Evolutionary conservation across 2,329 filamentous ascomycete genomes (phyloP), one percentile per base, ranked within the genome.

Genomic region (Colletotrichum tanaceti): DNA sequence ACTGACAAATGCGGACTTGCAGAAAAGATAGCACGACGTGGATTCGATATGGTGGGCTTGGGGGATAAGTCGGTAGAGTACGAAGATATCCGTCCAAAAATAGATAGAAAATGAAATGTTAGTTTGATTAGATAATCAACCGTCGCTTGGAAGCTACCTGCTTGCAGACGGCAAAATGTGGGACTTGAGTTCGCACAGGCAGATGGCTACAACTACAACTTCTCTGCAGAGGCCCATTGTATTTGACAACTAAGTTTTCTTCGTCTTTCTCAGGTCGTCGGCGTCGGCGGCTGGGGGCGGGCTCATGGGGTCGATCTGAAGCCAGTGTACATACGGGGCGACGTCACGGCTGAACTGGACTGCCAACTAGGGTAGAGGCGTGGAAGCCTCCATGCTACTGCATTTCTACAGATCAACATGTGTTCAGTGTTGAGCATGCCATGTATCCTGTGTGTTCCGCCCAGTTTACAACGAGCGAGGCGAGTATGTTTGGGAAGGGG

Each of bases 1-100:
- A 57, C 66, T 68, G 66, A 68, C 62, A 68, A 68, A 68, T 65
- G 62, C 62, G 38, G 38, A 60, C 43, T 38, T 41, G 58, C 38
- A 54, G 44, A 18, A 65, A 24, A 32, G 16, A 41, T 20, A 32
- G 53, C 22, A 50, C 43, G 24, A 35, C 20, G 35, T 28, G 35
- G 61, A 47, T 58, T 44, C 52, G 52, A 38, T 35, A 38, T 58
- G 52, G 60, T 49, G 35, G 50, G 64, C 32, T 50, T 35, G 32
- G 32, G 32, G 32, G 18, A 28, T 11, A 18, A 14, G 22, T 24
- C 20, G 20, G 20, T 47, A 24, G 22, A 35, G 32, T 35, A 35
- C 32, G 3, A 35, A 35, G 32, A 35, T 35, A 35, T 35, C 32
- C 32, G 32, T 35, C 32, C 32, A 0, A 35, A 35, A 35, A 13